phyloP scores from a whole-genome alignment of 257 asterid species.

The Capsicum chinense region DNA sequence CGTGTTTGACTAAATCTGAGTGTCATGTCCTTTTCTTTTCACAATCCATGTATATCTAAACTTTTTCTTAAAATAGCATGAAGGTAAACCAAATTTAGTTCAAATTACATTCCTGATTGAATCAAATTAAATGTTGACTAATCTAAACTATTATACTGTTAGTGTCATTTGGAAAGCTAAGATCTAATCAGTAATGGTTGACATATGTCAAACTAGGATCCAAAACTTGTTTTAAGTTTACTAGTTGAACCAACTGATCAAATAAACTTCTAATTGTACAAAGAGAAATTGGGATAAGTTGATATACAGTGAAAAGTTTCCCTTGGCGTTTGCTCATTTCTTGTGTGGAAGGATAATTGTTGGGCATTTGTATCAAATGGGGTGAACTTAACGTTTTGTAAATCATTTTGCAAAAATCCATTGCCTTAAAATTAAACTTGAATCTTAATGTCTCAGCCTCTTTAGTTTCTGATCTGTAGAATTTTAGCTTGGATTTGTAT shows the following conservation, averaged over 20 bases:
- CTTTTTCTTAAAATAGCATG: not conserved
- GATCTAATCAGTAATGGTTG: not conserved
- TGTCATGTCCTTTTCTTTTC: conserved; percentile 12
- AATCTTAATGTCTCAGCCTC: not conserved
- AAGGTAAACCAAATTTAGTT: not conserved
- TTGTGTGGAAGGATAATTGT: not conserved
- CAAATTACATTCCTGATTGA: not conserved
- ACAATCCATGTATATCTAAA: not conserved
- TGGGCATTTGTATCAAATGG: not conserved
- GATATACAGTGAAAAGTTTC: conserved; percentile 1
- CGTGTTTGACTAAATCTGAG: not conserved
- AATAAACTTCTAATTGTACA: not conserved
- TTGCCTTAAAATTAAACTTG: conserved; percentile 10
- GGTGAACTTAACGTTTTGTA: conserved; percentile 11
- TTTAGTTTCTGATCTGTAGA: conserved; percentile 19
- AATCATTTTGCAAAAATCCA: conserved; percentile 1
- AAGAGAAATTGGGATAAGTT: not conserved
- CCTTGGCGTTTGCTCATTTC: conserved; percentile 12
- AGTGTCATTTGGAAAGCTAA: conserved; percentile 7
- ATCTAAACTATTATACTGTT: not conserved
- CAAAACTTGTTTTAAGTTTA: conserved; percentile 7
- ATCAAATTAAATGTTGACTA: not conserved
- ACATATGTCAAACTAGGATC: not conserved
- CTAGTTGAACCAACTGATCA: not conserved
- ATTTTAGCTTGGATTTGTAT: conserved; percentile 5